Evolutionary conservation across 1,284 basidiomycete genomes (phyloP).

Genomic region (Irpex sp.): DNA sequence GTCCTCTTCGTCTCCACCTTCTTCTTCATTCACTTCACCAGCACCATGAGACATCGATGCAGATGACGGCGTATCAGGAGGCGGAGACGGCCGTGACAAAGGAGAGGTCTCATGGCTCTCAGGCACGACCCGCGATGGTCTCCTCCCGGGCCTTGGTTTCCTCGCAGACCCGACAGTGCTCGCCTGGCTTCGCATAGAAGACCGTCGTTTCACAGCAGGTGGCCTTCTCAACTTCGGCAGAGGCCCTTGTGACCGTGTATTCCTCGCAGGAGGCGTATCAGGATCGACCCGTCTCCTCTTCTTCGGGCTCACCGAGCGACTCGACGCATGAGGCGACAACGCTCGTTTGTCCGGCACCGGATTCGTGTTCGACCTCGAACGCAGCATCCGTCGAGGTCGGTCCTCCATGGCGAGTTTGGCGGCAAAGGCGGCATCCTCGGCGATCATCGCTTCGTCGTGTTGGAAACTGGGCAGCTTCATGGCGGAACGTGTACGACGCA

Average conservation of each 20-base stretch:
- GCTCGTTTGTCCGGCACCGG: conserved; percentile 19
- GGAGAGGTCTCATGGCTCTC: neutral
- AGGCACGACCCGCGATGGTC: conserved; percentile 2
- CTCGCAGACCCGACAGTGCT: neutral
- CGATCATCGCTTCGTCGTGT: conserved; percentile 15
- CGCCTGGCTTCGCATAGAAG: neutral
- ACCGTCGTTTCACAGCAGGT: conserved; percentile 1
- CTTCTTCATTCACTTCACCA: neutral
- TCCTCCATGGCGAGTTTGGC: conserved; percentile 34
- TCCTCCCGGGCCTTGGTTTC: conserved; percentile 2
- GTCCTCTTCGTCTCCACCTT: neutral
- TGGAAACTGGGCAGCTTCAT: neutral
- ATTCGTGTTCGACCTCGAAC: conserved; percentile 25
- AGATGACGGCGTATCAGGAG: neutral
- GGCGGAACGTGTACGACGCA: conserved; percentile 6
- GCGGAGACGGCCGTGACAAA: neutral
- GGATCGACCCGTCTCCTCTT: conserved; percentile 48
- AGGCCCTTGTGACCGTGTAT: conserved; percentile 7
- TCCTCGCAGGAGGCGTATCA: conserved; percentile 22
- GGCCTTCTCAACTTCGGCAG: conserved; percentile 1
- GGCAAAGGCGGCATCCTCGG: conserved; percentile 37
- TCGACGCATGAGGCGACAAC: conserved; percentile 15
- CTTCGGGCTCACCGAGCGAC: conserved; percentile 24
- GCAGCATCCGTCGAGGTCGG: conserved; percentile 29
- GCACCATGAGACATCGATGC: neutral